These are phyloP conservation scores for Rhytidhysteron rufulum DNA, from an alignment of 2,329 filamentous ascomycete genomes.

Conservation along the genomic window DNA sequence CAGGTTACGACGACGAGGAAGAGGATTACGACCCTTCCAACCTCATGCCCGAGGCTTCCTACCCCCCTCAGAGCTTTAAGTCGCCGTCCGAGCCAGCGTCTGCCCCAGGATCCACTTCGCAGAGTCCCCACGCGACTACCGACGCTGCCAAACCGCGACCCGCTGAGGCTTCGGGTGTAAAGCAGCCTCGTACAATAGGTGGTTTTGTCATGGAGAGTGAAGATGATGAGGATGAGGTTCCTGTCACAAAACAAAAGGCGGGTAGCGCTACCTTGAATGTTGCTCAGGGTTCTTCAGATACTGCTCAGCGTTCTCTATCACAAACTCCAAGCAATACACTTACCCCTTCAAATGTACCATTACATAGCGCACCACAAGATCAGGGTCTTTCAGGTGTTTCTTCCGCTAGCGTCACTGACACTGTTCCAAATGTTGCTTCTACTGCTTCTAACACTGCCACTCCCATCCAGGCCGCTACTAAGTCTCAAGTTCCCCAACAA, in stretches of 20 bases:
- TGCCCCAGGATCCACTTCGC: constrained; percentile 20
- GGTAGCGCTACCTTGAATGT: constrained; percentile 48
- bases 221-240: constrained; percentile 52
- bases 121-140: constrained; percentile 11
- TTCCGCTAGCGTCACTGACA: constrained; percentile 36
- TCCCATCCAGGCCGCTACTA: constrained; percentile 33
- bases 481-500: constrained; percentile 23
- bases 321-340: constrained; percentile 53
- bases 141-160: constrained; percentile 22
- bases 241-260: constrained; percentile 45
- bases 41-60: constrained; percentile 21
- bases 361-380: constrained; percentile 55
- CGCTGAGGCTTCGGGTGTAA: constrained; percentile 23
- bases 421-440: constrained; percentile 51
- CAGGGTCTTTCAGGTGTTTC: constrained; percentile 39
- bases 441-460: constrained; percentile 44
- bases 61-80: constrained; percentile 4
- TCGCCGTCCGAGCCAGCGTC: constrained; percentile 23
- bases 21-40: constrained; percentile 39
- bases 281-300: constrained; percentile 45
- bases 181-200: constrained; percentile 53
- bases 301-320: constrained; percentile 53
- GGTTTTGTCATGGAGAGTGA: constrained; percentile 63
- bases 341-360: constrained; percentile 57
- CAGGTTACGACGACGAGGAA: constrained; percentile 30